Conservation (phyloP, 352 stramenopile genomes). For the Phytophthora pluvialis region DNA sequence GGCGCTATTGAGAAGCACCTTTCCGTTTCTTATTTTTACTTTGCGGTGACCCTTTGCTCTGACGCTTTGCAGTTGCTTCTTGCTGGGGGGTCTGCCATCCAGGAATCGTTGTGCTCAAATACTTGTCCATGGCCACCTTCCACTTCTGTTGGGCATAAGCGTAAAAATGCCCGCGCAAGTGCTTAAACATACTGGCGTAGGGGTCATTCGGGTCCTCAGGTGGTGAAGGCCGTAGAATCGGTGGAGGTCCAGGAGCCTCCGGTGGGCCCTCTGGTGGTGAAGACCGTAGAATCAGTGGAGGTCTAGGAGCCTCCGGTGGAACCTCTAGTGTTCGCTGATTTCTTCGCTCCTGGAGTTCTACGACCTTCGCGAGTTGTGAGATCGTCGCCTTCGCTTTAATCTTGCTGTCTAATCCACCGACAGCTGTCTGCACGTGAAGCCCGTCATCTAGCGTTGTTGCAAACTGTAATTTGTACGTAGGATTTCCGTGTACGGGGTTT, state of each 20-base stretch:
- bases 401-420: conserved; percentile 40
- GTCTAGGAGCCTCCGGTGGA: conserved; percentile 12
- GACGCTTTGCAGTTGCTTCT: conserved; percentile 8
- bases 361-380: conserved; percentile 24
- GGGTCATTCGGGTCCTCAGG: conserved; percentile 26
- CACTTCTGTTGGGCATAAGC: conserved; percentile 18
- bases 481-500: conserved; percentile 35
- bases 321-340: conserved; percentile 19
- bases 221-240: conserved; percentile 14
- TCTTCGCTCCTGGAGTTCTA: conserved; percentile 26
- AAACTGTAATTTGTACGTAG: conserved; percentile 38
- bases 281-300: conserved; percentile 14
- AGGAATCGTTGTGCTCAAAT: conserved; percentile 15
- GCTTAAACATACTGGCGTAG: conserved; percentile 23
- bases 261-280: conserved; percentile 4
- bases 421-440: conserved; percentile 29
- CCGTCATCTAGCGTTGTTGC: conserved; percentile 27
- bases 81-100: background rate
- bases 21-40: conserved; percentile 14
- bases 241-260: conserved; percentile 17
- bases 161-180: conserved; percentile 30
- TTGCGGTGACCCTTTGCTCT: background rate
- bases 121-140: conserved; percentile 20
- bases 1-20: background rate
- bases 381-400: conserved; percentile 35